Conservation (phyloP, 1,284 basidiomycete genomes). For the Chalciporus piperatoides region DNA sequence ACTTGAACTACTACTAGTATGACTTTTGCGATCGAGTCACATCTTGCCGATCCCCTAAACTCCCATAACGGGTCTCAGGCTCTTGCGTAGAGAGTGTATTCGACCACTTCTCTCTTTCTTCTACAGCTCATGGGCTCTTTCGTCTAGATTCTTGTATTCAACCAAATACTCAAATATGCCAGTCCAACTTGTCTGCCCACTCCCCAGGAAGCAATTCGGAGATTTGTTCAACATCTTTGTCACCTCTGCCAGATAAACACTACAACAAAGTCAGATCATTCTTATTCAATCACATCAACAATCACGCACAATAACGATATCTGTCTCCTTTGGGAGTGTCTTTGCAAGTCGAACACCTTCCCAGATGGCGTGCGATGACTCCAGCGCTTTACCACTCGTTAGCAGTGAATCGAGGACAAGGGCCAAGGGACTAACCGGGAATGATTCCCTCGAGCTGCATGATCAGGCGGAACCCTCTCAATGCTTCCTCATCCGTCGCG, state of each 20-base stretch:
- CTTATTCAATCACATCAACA: conserved; percentile 1
- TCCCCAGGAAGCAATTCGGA: conserved; percentile 77
- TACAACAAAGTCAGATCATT: conserved; percentile 30
- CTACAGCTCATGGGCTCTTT: not conserved
- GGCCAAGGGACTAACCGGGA: conserved; percentile 58
- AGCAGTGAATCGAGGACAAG: conserved; percentile 7
- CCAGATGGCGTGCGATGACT: conserved; percentile 96
- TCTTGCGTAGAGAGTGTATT: not conserved
- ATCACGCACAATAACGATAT: conserved; percentile 85
- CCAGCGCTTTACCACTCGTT: conserved; percentile 60
- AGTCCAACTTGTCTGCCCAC: conserved; percentile 88
- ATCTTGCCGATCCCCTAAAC: conserved; percentile 3
- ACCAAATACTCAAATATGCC: conserved; percentile 50
- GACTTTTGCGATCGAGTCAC: conserved; percentile 15
- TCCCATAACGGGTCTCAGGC: conserved; percentile 20
- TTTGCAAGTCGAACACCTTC: conserved; percentile 84
- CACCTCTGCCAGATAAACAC: conserved; percentile 88
- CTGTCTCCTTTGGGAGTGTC: conserved; percentile 77
- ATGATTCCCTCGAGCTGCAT: conserved; percentile 98
- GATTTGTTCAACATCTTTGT: conserved; percentile 94
- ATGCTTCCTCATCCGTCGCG: conserved; percentile 91
- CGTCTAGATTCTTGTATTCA: not conserved
- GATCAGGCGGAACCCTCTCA: conserved; percentile 87
- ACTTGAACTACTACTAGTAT: no score
- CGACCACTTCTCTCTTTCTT: not conserved